Evolutionary conservation across 176 grass and related monocot species (phyloP).

Genomic region (Tillandsia fasciculata): DNA sequence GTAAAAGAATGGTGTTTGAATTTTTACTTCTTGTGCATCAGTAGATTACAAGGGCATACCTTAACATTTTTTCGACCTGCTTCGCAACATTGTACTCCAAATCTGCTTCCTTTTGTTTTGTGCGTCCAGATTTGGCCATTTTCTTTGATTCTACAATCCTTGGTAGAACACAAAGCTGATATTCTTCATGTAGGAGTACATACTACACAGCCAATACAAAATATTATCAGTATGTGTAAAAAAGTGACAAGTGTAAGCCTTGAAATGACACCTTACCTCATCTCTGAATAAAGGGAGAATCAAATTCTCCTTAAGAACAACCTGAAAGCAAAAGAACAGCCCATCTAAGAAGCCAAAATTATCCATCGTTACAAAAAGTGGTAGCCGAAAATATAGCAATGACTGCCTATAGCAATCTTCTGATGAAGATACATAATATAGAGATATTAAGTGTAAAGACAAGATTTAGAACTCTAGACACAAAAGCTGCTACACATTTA

Average conservation of each 20-base stretch:
- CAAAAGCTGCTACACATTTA: neutral
- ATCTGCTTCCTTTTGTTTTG: constrained; percentile 98
- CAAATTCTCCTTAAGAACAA: constrained; percentile 95
- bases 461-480: neutral
- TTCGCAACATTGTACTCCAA: constrained; percentile 98
- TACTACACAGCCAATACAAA: constrained; percentile 43
- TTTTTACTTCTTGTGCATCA: too few species aligned
- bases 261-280: constrained; percentile 52
- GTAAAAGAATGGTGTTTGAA: too few species aligned
- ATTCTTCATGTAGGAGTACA: constrained; percentile 90
- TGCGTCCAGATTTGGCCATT: constrained; percentile 94
- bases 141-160: constrained; percentile 92
- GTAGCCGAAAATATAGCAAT: too few species aligned
- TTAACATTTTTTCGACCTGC: constrained; percentile 96
- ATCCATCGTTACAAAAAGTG: too few species aligned
- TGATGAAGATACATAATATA: neutral
- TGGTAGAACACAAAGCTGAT: constrained; percentile 86
- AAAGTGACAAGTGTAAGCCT: constrained; percentile 11
- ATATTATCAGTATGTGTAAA: neutral
- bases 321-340: constrained; percentile 36
- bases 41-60: constrained; percentile 34
- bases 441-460: neutral
- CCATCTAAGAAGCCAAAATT: neutral
- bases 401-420: neutral
- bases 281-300: constrained; percentile 93